Conservation (phyloP, 768 basidiomycete species). For the Guyanaporus albipodus region DNA sequence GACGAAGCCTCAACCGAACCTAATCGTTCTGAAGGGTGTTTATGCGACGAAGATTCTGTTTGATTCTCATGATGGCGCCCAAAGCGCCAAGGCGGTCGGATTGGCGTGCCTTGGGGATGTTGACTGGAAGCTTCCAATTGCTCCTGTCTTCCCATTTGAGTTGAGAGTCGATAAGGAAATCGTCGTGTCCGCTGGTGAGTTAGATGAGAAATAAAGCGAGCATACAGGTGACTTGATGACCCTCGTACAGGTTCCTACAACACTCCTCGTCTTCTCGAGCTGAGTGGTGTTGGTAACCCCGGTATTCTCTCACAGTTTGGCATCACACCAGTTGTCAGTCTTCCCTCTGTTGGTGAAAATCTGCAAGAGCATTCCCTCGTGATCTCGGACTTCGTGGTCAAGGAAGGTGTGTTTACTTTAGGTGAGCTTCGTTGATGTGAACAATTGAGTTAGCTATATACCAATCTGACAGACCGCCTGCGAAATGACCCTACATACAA, state of each 20-base stretch:
- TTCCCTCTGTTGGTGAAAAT: constrained; percentile 19
- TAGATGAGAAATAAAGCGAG: neutral
- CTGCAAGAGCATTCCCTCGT: constrained; percentile 16
- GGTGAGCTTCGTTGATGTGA: constrained; percentile 2
- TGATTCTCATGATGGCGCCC: neutral
- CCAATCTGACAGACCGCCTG: constrained; percentile 3
- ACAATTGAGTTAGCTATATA: rapidly evolving
- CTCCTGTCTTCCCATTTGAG: no score
- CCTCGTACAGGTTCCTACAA: constrained; percentile 9
- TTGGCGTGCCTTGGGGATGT: constrained; percentile 10
- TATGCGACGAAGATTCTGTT: constrained; percentile 15
- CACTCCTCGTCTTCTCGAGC: constrained; percentile 18
- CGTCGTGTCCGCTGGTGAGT: no score
- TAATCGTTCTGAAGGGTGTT: constrained; percentile 4
- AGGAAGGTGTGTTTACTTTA: constrained; percentile 10
- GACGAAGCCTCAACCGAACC: constrained; percentile 5
- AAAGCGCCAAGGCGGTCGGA: constrained; percentile 5
- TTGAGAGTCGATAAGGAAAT: no score
- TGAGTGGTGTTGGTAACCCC: constrained; percentile 15
- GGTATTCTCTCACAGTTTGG: constrained; percentile 11
- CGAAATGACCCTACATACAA: constrained; percentile 11
- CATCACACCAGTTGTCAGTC: constrained; percentile 6
- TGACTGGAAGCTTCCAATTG: constrained; percentile 12
- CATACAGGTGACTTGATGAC: neutral
- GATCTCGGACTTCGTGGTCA: constrained; percentile 14